Base-by-base conservation (phyloP, 1,284 basidiomycete genomes). In the Fomitopsis betulina region DNA sequence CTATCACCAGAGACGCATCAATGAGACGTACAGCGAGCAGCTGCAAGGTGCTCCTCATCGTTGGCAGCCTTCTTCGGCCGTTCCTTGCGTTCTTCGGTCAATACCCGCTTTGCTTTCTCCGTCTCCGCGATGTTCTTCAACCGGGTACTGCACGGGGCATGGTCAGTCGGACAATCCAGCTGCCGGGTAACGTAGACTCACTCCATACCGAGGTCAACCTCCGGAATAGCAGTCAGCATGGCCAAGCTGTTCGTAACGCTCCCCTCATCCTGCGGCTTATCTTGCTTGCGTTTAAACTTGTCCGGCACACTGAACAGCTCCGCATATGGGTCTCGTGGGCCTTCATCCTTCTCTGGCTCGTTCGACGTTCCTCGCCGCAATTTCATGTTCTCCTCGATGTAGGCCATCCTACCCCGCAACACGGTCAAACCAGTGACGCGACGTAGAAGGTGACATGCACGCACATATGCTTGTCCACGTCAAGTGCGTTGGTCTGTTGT, bases 171-270 rank as follows among this genome's bases (percentile, higher is more conserved):
- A 37, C 25, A 33, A 19, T 32, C 49, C 30, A 23, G 17, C 25
- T 23, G 51, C 33, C 13, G 47, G 27, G n/a, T 49, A 57, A 53
- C 15, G 25, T 51, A 30, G 21, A 85, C 91, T 67, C 67, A 96
- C 94, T 98, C 95, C 88, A 98, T 98, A 57, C 96, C 96, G 5
- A 99, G 78, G 72, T 99, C 96, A 5, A 98, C 93, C 70, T 98
- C 96, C 0, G 96, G 96, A 64, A 99, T 95, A 33, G 93, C 93
- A 13, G 93, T 96, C 58, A 99, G 79, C 96, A 98, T 98, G 4
- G 93, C 86, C 68, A 96, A 70, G 67, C 91, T 94, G 63, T 93
- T 93, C 1, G 94, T 94, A 19, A 98, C 93, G 68, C 85, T 97
- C 7, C 96, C 96, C 65, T 97, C 96, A 62, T 96, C 89, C 5